Base-by-base conservation (phyloP, 805 yeast genomes). In the Schwanniomyces yamadae region DNA sequence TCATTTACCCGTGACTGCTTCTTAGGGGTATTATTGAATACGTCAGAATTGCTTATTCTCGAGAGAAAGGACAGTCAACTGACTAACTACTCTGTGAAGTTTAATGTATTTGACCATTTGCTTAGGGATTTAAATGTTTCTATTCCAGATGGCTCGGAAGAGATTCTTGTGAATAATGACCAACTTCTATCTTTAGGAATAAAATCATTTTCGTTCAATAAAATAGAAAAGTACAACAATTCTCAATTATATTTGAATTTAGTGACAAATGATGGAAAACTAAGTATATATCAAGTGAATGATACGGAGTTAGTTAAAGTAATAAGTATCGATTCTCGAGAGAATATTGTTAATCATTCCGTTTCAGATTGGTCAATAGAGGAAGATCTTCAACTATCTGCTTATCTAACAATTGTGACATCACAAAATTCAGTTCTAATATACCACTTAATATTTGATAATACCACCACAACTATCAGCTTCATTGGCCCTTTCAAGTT, bases 11-110 rank as follows among this genome's bases (percentile, higher is more conserved):
- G 58, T 26, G 59, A 59, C 29, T 52, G 61, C 31, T 45, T 41
- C 27, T 45, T 68, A 27, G 71, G 63, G 0, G 61, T 63, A 1
- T 42, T 68, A 19, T 55, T 57, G 33, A 66, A 61, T 36, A 55
- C 71, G 1, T 67, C 69, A 0, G 74, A 68, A 35, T 46, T 66
- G 10, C 34, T 66, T 23, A 37, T 66, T 4, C 42, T 66, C 13
- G 50, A 52, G 27, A 45, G 71, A 32, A 48, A 52, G 6, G 45
- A 53, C n/a, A 37, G 45, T 10, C 52, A 47, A 19, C 33, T 46
- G 4, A 53, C 48, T 23, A 50, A 52, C 25, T 66, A 58, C 32
- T 21, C 34, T 10, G 53, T 61, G 3, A 48, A 45, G 27, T 39
- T 50, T 22, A 54, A 55, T 16, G 46, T 65, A 19, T 62, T 64